These are phyloP conservation scores for Allium cepa DNA, from an alignment of 106 monocot species.

Conservation along the genomic window DNA sequence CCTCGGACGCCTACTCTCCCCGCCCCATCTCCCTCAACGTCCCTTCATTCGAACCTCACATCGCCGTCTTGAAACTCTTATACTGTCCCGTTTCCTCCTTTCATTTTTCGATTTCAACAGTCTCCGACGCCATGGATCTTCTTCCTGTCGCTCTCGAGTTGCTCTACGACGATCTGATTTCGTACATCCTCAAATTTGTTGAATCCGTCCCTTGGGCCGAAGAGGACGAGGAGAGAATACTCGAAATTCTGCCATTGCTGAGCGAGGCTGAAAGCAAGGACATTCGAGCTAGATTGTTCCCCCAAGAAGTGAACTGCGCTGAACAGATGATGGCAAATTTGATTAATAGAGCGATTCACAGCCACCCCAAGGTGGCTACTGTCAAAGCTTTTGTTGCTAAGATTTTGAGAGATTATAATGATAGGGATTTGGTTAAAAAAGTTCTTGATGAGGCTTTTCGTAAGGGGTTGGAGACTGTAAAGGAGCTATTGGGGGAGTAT, in stretches of 20 bases:
- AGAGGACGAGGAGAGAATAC: constrained; percentile 53
- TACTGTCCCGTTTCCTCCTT: constrained; percentile 58
- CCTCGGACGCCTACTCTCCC: background rate
- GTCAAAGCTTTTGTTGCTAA: constrained; percentile 76
- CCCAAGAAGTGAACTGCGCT: constrained; percentile 13
- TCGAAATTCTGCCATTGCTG: constrained; percentile 49
- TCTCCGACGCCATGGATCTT: constrained; percentile 63
- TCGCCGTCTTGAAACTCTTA: constrained; percentile 65
- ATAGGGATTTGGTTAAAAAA: constrained; percentile 31
- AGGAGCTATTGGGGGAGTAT: constrained; percentile 65
- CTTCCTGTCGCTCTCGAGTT: constrained; percentile 74
- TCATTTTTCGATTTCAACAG: constrained; percentile 28
- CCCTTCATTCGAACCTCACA: constrained; percentile 46
- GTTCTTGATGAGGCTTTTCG: constrained; percentile 65
- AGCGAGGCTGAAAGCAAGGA: constrained; percentile 38
- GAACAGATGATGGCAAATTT: constrained; percentile 70
- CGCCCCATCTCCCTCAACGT: constrained; percentile 22
- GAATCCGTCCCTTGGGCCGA: constrained; percentile 94
- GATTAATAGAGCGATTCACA: constrained; percentile 50
- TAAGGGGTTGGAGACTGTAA: constrained; percentile 45
- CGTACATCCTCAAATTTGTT: constrained; percentile 61
- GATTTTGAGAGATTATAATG: constrained; percentile 53
- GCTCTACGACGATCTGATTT: constrained; percentile 73
- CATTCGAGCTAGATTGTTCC: constrained; percentile 48
- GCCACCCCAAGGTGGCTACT: constrained; percentile 53